Base-by-base conservation (phyloP, 2,329 filamentous ascomycete species). In the Clonostachys byssicola region DNA sequence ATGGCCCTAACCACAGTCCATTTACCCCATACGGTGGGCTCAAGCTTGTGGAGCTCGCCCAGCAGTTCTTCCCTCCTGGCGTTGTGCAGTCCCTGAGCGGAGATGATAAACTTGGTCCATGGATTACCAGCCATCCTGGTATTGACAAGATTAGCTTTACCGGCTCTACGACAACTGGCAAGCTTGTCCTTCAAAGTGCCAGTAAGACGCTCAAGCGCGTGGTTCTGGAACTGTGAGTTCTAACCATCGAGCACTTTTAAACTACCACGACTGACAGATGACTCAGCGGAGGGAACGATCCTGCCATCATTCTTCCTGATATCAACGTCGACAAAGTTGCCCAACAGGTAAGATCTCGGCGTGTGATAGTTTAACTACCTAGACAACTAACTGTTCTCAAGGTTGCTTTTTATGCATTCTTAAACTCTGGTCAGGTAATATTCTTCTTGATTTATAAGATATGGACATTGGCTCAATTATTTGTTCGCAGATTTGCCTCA, bases 71-170 rank as follows among this genome's bases (percentile, higher is more conserved):
- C 47, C 80, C 80, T 3, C 74, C 77, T 2, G 81, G 81, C 39
- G 78, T 86, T 18, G 54, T 85, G 3, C 80, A 84, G 56, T 74
- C 68, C 2, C 61, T 86, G 7, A 77, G 76, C 46, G 82, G 82
- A n/a, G 77, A 79, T 48, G 80, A 84, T 52, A 65, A 71, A 43
- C 72, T 86, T 12, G 81, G 81, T 8, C 77, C 75, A 2, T 71
- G 70, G 68, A 61, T 85, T 49, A 80, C 77, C 1, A 58, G 56
- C 12, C 81, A 85, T 56, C 75, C 77, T 0, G 75, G 69, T 23
- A 73, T 85, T 47, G 70, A 74, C 51, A 85, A 82, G 69, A 76
- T 86, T 62, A 73, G 68, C 55, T 86, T 86, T 63, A 85, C 82
- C 1, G 81, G 82, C 7, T 82, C 77, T 14, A 77, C 70, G 36